Conservation (phyloP, 495 filamentous ascomycete species). For the Schizothecium vesticola region DNA sequence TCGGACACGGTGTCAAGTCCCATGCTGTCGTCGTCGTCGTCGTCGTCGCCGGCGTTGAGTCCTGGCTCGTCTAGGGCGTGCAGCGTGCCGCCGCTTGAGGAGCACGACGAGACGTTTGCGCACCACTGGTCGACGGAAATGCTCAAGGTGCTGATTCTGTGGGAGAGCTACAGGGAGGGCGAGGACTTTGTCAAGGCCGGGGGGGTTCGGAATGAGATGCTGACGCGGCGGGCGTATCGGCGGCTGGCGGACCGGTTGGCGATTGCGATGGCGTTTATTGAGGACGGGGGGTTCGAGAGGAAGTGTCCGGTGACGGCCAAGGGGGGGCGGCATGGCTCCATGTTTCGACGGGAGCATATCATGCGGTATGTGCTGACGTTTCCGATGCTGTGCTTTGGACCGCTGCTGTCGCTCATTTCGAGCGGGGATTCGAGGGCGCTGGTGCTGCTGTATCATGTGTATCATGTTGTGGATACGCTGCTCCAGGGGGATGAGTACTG, state of each 20-base stretch:
- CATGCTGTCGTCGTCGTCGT: background rate
- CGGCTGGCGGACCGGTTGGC: conserved; percentile 13
- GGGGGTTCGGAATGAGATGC: conserved; percentile 1
- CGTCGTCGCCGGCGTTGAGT: background rate
- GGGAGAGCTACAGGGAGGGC: conserved; percentile 18
- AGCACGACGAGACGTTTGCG: background rate
- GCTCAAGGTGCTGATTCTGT: conserved; percentile 13
- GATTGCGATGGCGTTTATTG: conserved; percentile 14
- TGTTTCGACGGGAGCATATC: conserved; percentile 1
- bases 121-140: background rate
- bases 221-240: conserved; percentile 9
- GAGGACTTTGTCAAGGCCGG: conserved; percentile 11
- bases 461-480: conserved; percentile 15
- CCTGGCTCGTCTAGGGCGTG: background rate
- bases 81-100: background rate
- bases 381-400: conserved; percentile 24
- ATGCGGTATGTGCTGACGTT: conserved; percentile 25
- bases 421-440: conserved; percentile 22
- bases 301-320: background rate
- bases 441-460: conserved; percentile 24
- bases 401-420: conserved; percentile 20
- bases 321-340: too few relatives aligned
- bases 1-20: background rate
- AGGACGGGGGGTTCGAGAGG: background rate
- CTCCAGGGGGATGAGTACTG: conserved; percentile 17